Evolutionary conservation across 2,329 filamentous ascomycete genomes (phyloP), one percentile per base, ranked within the genome.

Genomic region (Aspergillus sergii): DNA sequence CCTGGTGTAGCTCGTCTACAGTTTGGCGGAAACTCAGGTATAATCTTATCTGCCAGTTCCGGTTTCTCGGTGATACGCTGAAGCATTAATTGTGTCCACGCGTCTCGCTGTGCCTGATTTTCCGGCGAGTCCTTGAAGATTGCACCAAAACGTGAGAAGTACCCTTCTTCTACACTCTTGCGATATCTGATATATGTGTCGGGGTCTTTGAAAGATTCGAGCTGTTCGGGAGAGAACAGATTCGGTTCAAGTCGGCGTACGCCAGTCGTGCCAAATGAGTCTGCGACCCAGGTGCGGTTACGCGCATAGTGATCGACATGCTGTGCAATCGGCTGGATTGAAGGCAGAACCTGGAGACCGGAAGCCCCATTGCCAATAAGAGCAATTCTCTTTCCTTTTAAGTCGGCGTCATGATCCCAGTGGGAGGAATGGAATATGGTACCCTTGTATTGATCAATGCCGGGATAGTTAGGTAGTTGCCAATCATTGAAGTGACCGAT

Each of bases 401-500:
- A 81, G 73, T 81, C 87, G 74, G 78, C 85, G 0, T 73, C 71
- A 2, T 79, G 75, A 61, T 87, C 79, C 88, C 87, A 90, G 66
- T 88, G 82, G 0, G 87, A 88, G 0, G 87, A 85, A 66, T 90
- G 88, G 21, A 86, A 81, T 0, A 90, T 75, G 0, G 81, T 65
- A 0, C 88, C 88, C 69, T 83, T 79, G 72, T 82, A 89, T 1
- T 84, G 77, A 0, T 82, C 65, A 23, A 88, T 80, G 0, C 88
- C 88, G 1, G 84, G 83, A 64, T 88, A 88, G 32, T 87, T 78
- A 0, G 88, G 89, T 0, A 89, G 77, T 62, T 84, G 85, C 85
- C 87, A 89, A 19, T 83, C 84, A 69, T 90, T 91, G 76, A 91
- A 89, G 43, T 85, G 82, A 0, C 89, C 89, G 62, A 88, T 84